Conservation (phyloP, 768 basidiomycete species). For the Hemileccinum rubropunctum region DNA sequence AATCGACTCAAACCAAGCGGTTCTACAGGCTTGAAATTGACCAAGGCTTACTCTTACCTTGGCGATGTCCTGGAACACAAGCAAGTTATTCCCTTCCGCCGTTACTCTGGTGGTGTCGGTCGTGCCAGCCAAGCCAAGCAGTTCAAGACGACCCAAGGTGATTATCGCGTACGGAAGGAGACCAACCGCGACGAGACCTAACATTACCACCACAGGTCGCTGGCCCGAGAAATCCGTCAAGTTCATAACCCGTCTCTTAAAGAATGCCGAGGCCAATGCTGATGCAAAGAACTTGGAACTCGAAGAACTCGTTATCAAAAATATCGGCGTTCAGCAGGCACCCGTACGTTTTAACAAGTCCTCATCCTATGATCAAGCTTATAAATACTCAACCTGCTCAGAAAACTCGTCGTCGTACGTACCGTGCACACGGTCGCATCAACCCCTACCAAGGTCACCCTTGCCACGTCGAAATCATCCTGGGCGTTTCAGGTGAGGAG, state of each 20-base stretch:
- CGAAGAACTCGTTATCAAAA: conserved; percentile 92
- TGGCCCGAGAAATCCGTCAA: conserved; percentile 99
- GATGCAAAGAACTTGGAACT: conserved; percentile 94
- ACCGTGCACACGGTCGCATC: conserved; percentile 96
- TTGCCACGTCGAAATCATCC: conserved; percentile 93
- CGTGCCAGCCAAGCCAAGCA: conserved; percentile 93
- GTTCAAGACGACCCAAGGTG: conserved; percentile 95
- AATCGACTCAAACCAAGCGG: conserved; percentile 1
- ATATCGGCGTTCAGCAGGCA: conserved; percentile 97
- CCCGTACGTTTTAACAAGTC: conserved; percentile 58
- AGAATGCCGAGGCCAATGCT: conserved; percentile 99
- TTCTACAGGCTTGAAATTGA: conserved; percentile 76
- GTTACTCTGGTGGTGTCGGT: conserved; percentile 94
- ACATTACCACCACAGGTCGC: conserved; percentile 62
- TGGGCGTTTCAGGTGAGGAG: conserved; percentile 72
- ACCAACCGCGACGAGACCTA: neutral
- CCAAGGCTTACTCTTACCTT: conserved; percentile 95
- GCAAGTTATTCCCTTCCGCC: conserved; percentile 93
- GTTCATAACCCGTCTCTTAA: conserved; percentile 90
- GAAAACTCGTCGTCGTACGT: conserved; percentile 99
- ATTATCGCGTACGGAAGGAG: conserved; percentile 27
- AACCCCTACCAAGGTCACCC: conserved; percentile 99
- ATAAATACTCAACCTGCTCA: conserved; percentile 27
- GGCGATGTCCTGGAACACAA: conserved; percentile 95
- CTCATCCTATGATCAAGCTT: neutral